phyloP scores from a whole-genome alignment of 2,329 filamentous ascomycete species.

The Sporothrix humicola region DNA sequence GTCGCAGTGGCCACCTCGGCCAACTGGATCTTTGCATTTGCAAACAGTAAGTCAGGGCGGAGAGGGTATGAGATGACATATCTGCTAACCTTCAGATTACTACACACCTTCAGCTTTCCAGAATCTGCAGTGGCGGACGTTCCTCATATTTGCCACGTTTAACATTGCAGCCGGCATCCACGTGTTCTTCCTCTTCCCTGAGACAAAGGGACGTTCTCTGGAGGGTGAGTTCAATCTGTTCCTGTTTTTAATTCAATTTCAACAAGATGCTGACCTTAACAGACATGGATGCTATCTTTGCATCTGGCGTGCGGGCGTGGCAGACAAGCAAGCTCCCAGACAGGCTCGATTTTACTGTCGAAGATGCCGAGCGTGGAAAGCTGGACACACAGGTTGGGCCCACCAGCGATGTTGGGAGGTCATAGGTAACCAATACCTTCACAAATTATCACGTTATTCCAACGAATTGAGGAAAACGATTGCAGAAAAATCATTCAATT shows the following conservation, averaged over 20 bases:
- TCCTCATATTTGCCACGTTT: conserved; percentile 29
- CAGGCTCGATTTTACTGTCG: not conserved
- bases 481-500: too few species aligned
- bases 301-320: not conserved
- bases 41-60: not conserved
- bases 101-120: conserved; percentile 28
- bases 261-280: not conserved
- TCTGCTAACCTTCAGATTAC: not conserved
- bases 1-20: conserved; percentile 45
- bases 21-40: conserved; percentile 47
- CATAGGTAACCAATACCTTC: too few species aligned
- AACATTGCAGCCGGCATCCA: conserved; percentile 18
- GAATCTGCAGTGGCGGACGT: conserved; percentile 32
- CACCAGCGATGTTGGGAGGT: not conserved
- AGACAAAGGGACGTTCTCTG: conserved; percentile 18
- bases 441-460: too few species aligned
- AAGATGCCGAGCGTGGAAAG: not conserved
- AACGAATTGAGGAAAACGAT: too few species aligned
- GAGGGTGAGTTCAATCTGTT: not conserved
- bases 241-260: not conserved
- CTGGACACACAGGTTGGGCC: not conserved
- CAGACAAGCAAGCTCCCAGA: not conserved
- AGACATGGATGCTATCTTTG: conserved; percentile 19
- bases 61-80: not conserved
- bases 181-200: conserved; percentile 31